Base-by-base conservation (phyloP, 768 basidiomycete genomes). In the Hemileccinum impolitum region DNA sequence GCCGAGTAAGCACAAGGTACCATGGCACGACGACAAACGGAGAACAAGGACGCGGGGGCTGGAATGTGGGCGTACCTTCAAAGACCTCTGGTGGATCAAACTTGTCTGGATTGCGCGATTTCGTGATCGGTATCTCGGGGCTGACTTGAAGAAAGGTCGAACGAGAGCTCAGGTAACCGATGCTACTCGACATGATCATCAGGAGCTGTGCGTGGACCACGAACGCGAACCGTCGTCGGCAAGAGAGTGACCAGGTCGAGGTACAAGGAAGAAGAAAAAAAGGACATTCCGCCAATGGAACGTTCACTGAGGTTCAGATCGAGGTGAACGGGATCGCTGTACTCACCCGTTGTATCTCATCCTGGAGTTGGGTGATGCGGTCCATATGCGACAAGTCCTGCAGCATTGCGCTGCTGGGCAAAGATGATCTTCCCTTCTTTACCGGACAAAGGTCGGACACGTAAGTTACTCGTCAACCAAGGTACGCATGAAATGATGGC, bases 361-460 rank as follows among this genome's bases (percentile, higher is more conserved):
- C 87, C 75, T 94, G 91, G 47, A 94, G 83, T 68, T 94, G 93
- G 10, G 93, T 94, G 68, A 94, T 89, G 71, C 91, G 85, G 77
- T 94, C 92, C 93, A 94, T 94, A 75, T 90, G 84, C 68, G 88
- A 82, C 67, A 91, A 72, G 81, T 90, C 88, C 78, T 89, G 84
- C 79, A 91, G 88, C 88, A 91, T 91, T 74, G 73, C 87, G 80
- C 82, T 81, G 82, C 65, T 32, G 44, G 31, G 43, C 53, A 50
- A 35, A 54, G 37, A 31, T 25, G 48, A 15, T 36, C 18, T 38
- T 45, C 35, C 43, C 50, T 45, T 46, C 43, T 50, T 48, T 28
- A 30, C 49, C 38, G 46, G 47, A 48, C 50, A 17, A 43, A 43
- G 30, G 40, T 60, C 50, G 44, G 36, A 60, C 43, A 54, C 54